Conservation (phyloP, 805 yeast genomes). For the Wickerhamomyces queroliae region DNA sequence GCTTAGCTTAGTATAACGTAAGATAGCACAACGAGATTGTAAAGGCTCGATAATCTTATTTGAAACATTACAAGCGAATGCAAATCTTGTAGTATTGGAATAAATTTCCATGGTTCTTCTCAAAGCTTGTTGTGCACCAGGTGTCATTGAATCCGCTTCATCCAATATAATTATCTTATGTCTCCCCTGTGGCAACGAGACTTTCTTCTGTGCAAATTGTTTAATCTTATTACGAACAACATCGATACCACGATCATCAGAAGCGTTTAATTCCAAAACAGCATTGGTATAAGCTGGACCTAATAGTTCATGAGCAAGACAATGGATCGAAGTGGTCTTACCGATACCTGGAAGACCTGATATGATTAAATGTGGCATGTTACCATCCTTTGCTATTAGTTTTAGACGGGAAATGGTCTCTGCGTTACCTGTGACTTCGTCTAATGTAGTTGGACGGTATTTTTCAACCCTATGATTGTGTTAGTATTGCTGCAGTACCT, state of each 20-base stretch:
- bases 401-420: constrained; percentile 83
- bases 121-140: constrained; percentile 93
- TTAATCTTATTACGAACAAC: constrained; percentile 92
- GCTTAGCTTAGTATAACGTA: constrained; percentile 73
- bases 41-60: constrained; percentile 94
- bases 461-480: constrained; percentile 71
- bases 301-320: constrained; percentile 79
- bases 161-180: constrained; percentile 92
- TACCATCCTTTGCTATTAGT: constrained; percentile 86
- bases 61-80: constrained; percentile 96
- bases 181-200: constrained; percentile 78
- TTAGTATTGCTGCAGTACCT: neutral
- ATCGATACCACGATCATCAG: constrained; percentile 97
- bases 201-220: constrained; percentile 93
- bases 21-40: constrained; percentile 93
- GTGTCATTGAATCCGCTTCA: constrained; percentile 96
- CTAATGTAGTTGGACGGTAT: constrained; percentile 74
- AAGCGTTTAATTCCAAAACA: constrained; percentile 88
- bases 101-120: constrained; percentile 94
- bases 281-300: constrained; percentile 75
- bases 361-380: constrained; percentile 94
- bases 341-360: constrained; percentile 98
- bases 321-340: constrained; percentile 88
- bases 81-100: constrained; percentile 93
- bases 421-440: constrained; percentile 89